Evolutionary conservation across 495 filamentous ascomycete genomes (phyloP).

Genomic region (Aspergillus asperescens): DNA sequence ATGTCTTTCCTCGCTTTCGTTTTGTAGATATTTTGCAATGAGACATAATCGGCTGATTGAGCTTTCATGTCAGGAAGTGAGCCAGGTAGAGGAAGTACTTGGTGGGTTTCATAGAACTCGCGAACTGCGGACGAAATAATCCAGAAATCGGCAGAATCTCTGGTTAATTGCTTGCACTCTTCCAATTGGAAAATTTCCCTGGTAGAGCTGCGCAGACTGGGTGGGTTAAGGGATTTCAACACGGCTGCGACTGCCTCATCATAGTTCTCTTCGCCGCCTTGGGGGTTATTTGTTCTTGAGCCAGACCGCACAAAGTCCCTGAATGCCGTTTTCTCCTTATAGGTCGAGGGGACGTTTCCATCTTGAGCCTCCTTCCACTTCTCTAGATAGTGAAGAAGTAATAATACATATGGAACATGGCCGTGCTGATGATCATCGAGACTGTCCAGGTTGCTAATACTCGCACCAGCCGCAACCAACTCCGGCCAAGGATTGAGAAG

Average conservation of each 20-base stretch:
- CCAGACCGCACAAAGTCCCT: slow-evolving; percentile 58
- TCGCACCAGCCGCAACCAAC: slow-evolving; percentile 54
- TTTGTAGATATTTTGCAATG: slow-evolving; percentile 93
- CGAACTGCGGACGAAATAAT: slow-evolving; percentile 77
- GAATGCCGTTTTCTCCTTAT: slow-evolving; percentile 85
- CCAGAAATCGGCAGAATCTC: slow-evolving; percentile 66
- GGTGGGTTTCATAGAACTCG: slow-evolving; percentile 64
- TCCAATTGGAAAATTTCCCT: slow-evolving; percentile 72
- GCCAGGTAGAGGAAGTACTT: slow-evolving; percentile 75
- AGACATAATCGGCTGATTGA: slow-evolving; percentile 83
- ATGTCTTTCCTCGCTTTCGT: slow-evolving; percentile 75
- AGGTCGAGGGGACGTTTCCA: slow-evolving; percentile 62
- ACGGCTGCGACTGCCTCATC: slow-evolving; percentile 88
- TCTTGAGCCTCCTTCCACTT: slow-evolving; percentile 73
- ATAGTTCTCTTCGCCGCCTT: slow-evolving; percentile 95
- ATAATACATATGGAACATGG: slow-evolving; percentile 81
- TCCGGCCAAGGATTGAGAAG: slow-evolving; percentile 85
- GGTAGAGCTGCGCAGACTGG: slow-evolving; percentile 60
- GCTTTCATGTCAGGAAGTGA: slow-evolving; percentile 98
- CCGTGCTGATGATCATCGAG: slow-evolving; percentile 81
- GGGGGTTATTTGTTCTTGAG: slow-evolving; percentile 66
- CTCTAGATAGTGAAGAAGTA: slow-evolving; percentile 81
- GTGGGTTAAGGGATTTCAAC: slow-evolving; percentile 69
- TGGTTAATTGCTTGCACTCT: slow-evolving; percentile 45
- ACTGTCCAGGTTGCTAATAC: slow-evolving; percentile 60